phyloP scores from a whole-genome alignment of 306 rosid genomes.

The Inga oerstediana region DNA sequence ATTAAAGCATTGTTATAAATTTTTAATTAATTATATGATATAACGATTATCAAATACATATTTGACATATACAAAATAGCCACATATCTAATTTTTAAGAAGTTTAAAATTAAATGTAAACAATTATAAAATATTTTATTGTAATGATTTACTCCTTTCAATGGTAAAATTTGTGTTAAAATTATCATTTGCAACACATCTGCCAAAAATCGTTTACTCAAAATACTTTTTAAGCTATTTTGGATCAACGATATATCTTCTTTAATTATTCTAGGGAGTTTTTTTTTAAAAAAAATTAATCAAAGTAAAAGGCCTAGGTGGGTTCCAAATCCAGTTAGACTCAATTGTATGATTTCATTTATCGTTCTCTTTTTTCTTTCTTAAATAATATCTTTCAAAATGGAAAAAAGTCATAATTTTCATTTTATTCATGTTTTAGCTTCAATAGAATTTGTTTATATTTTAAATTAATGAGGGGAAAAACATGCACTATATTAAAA shows the following conservation, averaged over 20 bases:
- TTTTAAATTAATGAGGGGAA: not conserved
- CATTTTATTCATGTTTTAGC: not conserved
- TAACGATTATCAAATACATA: not conserved
- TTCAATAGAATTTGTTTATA: not conserved
- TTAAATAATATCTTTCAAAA: no score
- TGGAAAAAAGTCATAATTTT: not conserved
- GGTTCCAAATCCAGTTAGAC: not conserved
- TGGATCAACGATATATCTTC: no score
- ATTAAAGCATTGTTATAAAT: not conserved
- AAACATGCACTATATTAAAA: not conserved
- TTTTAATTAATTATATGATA: not conserved
- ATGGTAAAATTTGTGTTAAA: not conserved
- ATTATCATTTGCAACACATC: no score
- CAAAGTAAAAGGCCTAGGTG: not conserved
- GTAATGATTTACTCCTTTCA: not conserved
- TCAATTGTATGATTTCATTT: no score
- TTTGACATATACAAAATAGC: not conserved
- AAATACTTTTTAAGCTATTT: no score
- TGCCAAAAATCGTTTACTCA: not conserved
- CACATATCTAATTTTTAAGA: not conserved
- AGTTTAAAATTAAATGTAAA: not conserved
- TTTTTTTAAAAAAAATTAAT: no score
- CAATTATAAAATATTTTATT: no score
- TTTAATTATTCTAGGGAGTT: not conserved
- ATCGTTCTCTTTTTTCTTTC: not conserved